Evolutionary conservation across 306 rosid genomes (phyloP), one percentile per base, ranked within the genome.

Genomic region (Ormosia semicastrata): DNA sequence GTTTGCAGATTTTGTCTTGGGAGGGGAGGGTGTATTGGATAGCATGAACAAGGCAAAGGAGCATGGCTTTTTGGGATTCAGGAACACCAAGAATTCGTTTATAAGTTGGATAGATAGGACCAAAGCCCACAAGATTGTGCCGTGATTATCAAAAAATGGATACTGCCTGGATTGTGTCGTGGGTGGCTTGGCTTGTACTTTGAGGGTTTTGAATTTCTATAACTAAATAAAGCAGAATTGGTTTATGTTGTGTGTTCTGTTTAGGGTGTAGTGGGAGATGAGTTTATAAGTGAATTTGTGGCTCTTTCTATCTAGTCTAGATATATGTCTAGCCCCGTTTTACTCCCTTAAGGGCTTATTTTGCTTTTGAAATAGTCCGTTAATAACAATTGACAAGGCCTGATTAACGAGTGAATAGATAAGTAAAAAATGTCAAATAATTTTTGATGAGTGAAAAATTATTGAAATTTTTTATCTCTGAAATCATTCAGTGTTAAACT

Each of bases 31-130:
- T 0, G 3, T 12, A 46, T 33, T 89, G 43, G 89, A 83, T 33
- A 82, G 64, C 37, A 87, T 93, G 94, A 93, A 89, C 84, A 93
- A 93, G 81, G 86, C 92, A 0, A 91, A 88, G 32, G 90, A 91
- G 43, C 92, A 91, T 79, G 94, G 94, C 0, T 93, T 91, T 64
- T 73, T 86, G 13, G 95, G 97, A 5, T 93, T 91, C 63, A 87
- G 97, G 72, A 90, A 91, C 87, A 87, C 92, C 15, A 76, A 68
- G 74, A 83, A 60, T 8, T 87, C 92, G 0, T 83, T 89, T 29
- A 2, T 76, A 1, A 29, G 37, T 47, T 93, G 92, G 94, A 87
- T 89, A 7, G 89, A 89, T 2, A 87, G 82, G 80, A 70, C 82
- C 58, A 89, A 84, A 49, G 82, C 75, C 75, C 73, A 49, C 86